These are phyloP conservation scores for Tricholoma furcatifolium DNA, from an alignment of 768 basidiomycete species.

Conservation along the genomic window DNA sequence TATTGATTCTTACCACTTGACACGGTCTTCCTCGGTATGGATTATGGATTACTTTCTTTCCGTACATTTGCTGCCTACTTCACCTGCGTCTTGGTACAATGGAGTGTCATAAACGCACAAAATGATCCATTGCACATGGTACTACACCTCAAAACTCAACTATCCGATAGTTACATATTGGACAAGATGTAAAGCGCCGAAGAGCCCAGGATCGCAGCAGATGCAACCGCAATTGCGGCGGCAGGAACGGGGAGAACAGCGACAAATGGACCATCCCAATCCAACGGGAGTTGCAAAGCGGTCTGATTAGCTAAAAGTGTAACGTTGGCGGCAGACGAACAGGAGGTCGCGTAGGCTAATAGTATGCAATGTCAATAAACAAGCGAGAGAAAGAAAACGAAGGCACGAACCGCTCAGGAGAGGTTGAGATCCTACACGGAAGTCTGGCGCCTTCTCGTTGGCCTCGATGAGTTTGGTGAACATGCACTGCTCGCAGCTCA, in stretches of 20 bases:
- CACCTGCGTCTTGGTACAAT: too few species aligned
- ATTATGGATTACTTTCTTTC: too few species aligned
- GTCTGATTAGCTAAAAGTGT: conserved; percentile 37
- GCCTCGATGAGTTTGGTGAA: conserved; percentile 50
- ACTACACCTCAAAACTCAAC: neutral
- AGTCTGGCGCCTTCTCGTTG: conserved; percentile 46
- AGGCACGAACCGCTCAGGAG: conserved; percentile 51
- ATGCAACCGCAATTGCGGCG: conserved; percentile 42
- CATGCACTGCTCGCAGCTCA: conserved; percentile 67
- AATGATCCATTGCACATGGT: too few species aligned
- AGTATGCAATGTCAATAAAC: conserved; percentile 6
- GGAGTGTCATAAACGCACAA: too few species aligned
- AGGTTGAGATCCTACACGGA: conserved; percentile 55
- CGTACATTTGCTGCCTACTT: too few species aligned
- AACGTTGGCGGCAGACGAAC: conserved; percentile 33
- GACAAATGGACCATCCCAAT: conserved; percentile 63
- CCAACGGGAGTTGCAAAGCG: conserved; percentile 42
- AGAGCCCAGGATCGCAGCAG: conserved; percentile 46
- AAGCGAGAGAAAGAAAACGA: neutral
- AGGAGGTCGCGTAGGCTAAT: conserved; percentile 56
- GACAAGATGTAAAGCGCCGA: conserved; percentile 52
- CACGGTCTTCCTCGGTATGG: too few species aligned
- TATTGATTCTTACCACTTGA: too few species aligned
- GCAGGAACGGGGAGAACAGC: conserved; percentile 42
- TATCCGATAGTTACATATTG: conserved; percentile 38